Evolutionary conservation across 169 alveolate species (phyloP), one percentile per base, ranked within the genome.

Genomic region (Eimeria acervulina): DNA sequence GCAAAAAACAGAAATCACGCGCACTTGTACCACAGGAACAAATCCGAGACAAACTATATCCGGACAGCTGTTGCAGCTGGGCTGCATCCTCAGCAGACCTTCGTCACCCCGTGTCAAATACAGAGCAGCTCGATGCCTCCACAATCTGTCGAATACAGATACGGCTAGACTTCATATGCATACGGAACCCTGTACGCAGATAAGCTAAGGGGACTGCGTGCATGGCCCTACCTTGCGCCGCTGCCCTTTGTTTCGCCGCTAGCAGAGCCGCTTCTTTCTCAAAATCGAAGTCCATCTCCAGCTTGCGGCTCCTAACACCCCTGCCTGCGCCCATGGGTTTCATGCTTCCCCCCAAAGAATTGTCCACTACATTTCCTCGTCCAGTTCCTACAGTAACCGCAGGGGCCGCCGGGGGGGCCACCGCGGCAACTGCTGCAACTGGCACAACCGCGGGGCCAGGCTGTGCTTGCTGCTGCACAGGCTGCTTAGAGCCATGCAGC

Each of bases 271-370:
- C 91, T 28, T 91, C 95, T 52, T 74, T 76, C 76, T 91, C 95
- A 33, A 91, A 91, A 80, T 91, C 95, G 52, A 91, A 91, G 33
- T 91, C 95, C 88, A 91, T 47, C 26, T 91, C 95, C 31, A 91
- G 70, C 91, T 91, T 91, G 61, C 91, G 76, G 66, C 91, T 84
- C 70, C 91, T 59, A 42, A 91, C 63, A 23, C 84, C 91, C 68
- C 70, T 81, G 68, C 90, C 95, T 17, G 85, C 76, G 36, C 76
- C 93, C 15, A 38, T 28, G 21, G 76, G 93, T 80, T 23, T 40
- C 51, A 74, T 17, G 23, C 33, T 33, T 3, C 38, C 93, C 28
- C 80, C 78, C 33, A 70, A 12, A 26, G 74, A 33, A 5, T 44
- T 26, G 19, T 55, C 80, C 55, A 31, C 42, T 38, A 85, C 26